Evolutionary conservation across 2,329 filamentous ascomycete species (phyloP).

Genomic region (Phialemonium atrogriseum): DNA sequence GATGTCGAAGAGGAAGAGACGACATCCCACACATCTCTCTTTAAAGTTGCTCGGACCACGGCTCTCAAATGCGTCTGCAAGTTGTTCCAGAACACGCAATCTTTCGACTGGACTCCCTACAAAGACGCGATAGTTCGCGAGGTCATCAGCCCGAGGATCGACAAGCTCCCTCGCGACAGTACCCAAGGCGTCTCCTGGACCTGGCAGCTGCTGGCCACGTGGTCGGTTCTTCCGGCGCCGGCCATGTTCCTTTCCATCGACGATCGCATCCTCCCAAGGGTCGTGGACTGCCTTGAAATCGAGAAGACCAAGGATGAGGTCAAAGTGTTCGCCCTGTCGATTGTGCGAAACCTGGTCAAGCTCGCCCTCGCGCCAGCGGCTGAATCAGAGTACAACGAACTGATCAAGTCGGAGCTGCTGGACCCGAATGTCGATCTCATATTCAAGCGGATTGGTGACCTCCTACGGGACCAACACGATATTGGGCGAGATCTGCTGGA

Average conservation of each 20-base stretch:
- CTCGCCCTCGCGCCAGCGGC: conserved; percentile 46
- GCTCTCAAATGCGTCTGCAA: conserved; percentile 77
- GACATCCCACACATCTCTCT: conserved; percentile 44
- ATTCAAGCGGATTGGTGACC: conserved; percentile 57
- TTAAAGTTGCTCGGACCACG: conserved; percentile 58
- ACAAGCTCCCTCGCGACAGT: conserved; percentile 74
- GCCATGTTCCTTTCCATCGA: conserved; percentile 59
- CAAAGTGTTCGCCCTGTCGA: conserved; percentile 69
- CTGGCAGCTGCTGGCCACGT: conserved; percentile 71
- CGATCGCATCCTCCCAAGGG: conserved; percentile 56
- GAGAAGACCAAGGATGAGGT: conserved; percentile 68
- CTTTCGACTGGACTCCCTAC: conserved; percentile 66
- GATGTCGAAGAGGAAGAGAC: conserved; percentile 34
- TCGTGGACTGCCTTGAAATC: conserved; percentile 65
- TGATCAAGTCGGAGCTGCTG: conserved; percentile 48
- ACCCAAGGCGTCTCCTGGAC: conserved; percentile 82
- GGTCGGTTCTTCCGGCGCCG: conserved; percentile 61
- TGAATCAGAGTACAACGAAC: conserved; percentile 48
- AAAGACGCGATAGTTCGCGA: conserved; percentile 63
- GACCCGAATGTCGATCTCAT: conserved; percentile 50
- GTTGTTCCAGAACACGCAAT: conserved; percentile 65
- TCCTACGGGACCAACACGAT: conserved; percentile 49
- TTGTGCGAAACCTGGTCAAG: conserved; percentile 62
- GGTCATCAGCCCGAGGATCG: conserved; percentile 67
- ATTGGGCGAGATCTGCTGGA: conserved; percentile 69